Percentiles rank a stretch among this genome's conserved stretches.
Conservation (phyloP, 257 asterid species). For the Solanum commersonii region DNA sequence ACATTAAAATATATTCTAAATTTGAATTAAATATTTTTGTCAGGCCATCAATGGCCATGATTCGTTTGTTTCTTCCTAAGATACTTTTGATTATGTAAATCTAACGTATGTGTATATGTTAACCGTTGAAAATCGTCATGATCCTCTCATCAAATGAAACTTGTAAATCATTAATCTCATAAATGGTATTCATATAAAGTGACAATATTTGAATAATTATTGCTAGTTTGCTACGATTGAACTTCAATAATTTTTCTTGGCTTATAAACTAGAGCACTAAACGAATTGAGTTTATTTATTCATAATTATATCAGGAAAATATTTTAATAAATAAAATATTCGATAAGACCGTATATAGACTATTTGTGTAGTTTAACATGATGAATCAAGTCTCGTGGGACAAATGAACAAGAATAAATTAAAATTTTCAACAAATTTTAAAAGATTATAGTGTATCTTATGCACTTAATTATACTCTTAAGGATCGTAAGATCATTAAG, state of each 20-base stretch:
- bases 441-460: neutral
- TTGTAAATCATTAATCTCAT: neutral
- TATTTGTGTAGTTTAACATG: neutral
- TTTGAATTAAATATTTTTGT: no score
- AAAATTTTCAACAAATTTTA: neutral
- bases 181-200: neutral
- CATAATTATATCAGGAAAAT: no score
- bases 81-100: no score
- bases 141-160: neutral
- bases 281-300: no score
- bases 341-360: neutral
- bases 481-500: no score
- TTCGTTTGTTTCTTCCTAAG: no score
- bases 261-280: neutral
- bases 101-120: no score
- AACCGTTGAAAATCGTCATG: no score
- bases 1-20: no score
- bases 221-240: neutral
- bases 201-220: neutral
- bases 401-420: neutral
- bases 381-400: neutral
- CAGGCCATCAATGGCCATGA: no score
- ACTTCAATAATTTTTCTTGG: neutral
- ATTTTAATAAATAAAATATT: neutral
- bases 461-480: neutral